Evolutionary conservation across 2,329 filamentous ascomycete species (phyloP).

Genomic region (Hymenoscyphus fructigenus): DNA sequence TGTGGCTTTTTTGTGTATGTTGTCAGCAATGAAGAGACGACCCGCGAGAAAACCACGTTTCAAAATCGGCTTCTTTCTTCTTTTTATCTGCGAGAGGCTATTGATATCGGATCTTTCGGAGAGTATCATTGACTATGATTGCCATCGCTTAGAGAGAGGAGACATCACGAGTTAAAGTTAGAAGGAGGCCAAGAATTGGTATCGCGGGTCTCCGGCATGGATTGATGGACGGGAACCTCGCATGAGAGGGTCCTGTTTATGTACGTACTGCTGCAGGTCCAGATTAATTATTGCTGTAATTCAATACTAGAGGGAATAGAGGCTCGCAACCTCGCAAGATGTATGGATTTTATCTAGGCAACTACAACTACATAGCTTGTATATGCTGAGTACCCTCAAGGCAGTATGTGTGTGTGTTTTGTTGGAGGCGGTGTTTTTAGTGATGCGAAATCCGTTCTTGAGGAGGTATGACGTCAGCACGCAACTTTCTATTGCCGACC

Average conservation of each 20-base stretch:
- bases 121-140: not conserved
- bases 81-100: not conserved
- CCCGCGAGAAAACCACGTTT: not conserved
- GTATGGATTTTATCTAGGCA: not conserved
- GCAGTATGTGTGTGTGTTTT: not conserved
- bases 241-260: not conserved
- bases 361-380: not conserved
- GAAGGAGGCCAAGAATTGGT: not conserved
- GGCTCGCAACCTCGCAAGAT: not conserved
- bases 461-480: not conserved
- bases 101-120: slow-evolving; percentile 3
- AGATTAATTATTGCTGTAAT: not conserved
- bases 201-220: not conserved
- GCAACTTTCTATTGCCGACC: not conserved
- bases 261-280: not conserved
- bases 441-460: not conserved
- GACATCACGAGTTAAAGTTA: not conserved
- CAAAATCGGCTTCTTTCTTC: not conserved
- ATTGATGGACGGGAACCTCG: not conserved
- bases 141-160: not conserved
- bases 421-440: not conserved
- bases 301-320: not conserved
- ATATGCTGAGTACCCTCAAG: not conserved
- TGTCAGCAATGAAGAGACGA: not conserved
- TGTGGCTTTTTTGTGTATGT: not conserved